These are phyloP conservation scores for Silene noctiflora DNA, from an alignment of 179 eudicot species.

Conservation along the genomic window DNA sequence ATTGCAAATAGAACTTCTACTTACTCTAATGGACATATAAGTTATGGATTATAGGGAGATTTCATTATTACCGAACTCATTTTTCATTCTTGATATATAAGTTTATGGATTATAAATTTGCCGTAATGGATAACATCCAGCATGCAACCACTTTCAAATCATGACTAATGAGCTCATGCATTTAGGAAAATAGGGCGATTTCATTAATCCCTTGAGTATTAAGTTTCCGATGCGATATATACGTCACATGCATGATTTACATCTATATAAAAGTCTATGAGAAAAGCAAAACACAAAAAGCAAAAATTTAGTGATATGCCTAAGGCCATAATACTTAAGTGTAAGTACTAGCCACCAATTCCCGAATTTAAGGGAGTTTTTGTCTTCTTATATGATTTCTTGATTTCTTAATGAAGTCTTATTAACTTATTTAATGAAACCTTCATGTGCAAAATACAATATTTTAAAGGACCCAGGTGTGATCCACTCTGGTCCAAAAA, in stretches of 20 bases:
- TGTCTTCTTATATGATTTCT: constrained; percentile 10
- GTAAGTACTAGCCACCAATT: background rate
- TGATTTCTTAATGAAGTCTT: constrained; percentile 2
- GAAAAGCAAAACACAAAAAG: background rate
- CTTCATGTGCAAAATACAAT: background rate
- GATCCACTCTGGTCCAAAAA: constrained; percentile 46
- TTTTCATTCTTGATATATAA: no score
- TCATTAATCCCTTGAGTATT: background rate
- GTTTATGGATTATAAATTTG: background rate
- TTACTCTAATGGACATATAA: background rate
- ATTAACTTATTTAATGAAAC: constrained; percentile 2
- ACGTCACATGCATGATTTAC: background rate
- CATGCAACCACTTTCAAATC: no score
- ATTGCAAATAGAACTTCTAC: background rate
- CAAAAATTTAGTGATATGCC: constrained; percentile 3
- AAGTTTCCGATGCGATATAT: background rate
- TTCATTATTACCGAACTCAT: no score
- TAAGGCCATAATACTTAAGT: constrained; percentile 1
- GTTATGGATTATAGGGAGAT: no score
- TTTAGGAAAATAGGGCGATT: background rate
- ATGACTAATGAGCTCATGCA: no score
- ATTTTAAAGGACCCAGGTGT: constrained; percentile 36
- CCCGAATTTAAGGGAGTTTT: constrained; percentile 15
- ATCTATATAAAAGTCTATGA: background rate
- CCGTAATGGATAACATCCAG: background rate